phyloP scores from a whole-genome alignment of 176 grass and related monocot genomes.

The Musa beccarii region DNA sequence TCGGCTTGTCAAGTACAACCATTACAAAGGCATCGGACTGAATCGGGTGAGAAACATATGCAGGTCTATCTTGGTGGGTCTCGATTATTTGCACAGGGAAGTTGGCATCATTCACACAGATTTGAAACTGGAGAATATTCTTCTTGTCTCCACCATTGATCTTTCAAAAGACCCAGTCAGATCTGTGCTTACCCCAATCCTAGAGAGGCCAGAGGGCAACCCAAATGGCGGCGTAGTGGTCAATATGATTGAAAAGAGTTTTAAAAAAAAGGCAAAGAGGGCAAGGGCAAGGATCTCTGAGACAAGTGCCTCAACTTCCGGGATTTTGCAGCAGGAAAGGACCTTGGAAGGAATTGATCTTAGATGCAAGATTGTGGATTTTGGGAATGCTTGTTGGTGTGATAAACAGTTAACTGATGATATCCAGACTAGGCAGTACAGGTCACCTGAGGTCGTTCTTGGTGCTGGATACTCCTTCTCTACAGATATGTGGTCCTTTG shows the following conservation, averaged over 20 bases:
- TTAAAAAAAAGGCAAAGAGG: conserved; percentile 75
- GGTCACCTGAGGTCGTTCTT: conserved; percentile 77
- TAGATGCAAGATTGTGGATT: conserved; percentile 86
- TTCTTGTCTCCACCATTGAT: conserved; percentile 83
- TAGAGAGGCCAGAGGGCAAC: conserved; percentile 70
- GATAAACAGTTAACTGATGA: conserved; percentile 82
- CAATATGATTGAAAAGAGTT: conserved; percentile 65
- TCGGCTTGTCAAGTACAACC: conserved; percentile 78
- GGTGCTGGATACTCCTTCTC: conserved; percentile 67
- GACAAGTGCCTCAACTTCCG: conserved; percentile 58
- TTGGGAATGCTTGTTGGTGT: conserved; percentile 90
- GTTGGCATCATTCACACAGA: conserved; percentile 86
- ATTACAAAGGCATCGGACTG: conserved; percentile 74
- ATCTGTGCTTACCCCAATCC: conserved; percentile 55
- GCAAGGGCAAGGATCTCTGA: conserved; percentile 77
- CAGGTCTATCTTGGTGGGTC: conserved; percentile 72
- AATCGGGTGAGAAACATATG: conserved; percentile 57
- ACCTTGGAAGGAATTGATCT: conserved; percentile 80
- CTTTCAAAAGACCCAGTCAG: conserved; percentile 76
- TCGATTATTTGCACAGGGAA: conserved; percentile 84
- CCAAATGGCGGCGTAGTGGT: conserved; percentile 42
- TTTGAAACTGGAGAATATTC: conserved; percentile 84
- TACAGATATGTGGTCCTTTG: conserved; percentile 88
- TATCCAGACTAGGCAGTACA: conserved; percentile 90
- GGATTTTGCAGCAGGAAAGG: conserved; percentile 40